These are phyloP conservation scores for Amanita subjunquillea DNA, from an alignment of 768 basidiomycete genomes.

Conservation along the genomic window DNA sequence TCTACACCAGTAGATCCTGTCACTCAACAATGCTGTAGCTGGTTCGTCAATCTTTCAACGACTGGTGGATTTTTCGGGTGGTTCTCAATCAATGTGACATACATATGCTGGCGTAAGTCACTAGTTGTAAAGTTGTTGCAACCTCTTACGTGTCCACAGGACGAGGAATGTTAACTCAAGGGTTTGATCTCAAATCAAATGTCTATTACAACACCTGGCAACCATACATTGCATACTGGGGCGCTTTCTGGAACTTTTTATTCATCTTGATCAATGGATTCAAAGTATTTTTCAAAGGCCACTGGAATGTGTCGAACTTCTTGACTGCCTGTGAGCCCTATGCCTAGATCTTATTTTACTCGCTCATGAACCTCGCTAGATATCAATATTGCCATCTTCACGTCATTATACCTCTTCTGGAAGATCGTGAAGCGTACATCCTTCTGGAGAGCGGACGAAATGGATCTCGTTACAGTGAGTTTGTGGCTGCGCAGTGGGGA, in stretches of 20 bases:
- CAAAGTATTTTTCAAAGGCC: slow-evolving; percentile 45
- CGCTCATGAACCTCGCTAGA: slow-evolving; percentile 16
- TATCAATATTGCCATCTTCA: slow-evolving; percentile 38
- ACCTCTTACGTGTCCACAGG: slow-evolving; percentile 20
- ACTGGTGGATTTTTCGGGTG: slow-evolving; percentile 63
- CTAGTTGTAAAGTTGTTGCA: slow-evolving; percentile 9
- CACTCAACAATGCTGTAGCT: slow-evolving; percentile 23
- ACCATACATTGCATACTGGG: slow-evolving; percentile 65
- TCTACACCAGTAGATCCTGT: neutral
- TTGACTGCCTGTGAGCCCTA: slow-evolving; percentile 28
- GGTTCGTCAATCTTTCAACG: slow-evolving; percentile 62
- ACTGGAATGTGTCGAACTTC: slow-evolving; percentile 42
- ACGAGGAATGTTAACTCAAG: slow-evolving; percentile 55
- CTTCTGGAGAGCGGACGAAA: slow-evolving; percentile 48
- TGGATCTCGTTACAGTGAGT: slow-evolving; percentile 63
- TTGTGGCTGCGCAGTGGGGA: neutral
- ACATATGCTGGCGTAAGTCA: slow-evolving; percentile 55
- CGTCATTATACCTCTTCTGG: slow-evolving; percentile 31
- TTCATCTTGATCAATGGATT: slow-evolving; percentile 46
- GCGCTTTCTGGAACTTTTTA: slow-evolving; percentile 50
- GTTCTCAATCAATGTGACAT: slow-evolving; percentile 62
- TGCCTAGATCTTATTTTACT: neutral
- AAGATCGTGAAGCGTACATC: slow-evolving; percentile 29
- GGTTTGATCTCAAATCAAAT: slow-evolving; percentile 49
- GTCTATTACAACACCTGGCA: slow-evolving; percentile 53